A percentile compares a stretch with the other conserved stretches of the same genome.
Conservation (phyloP, 306 rosid species). For the Pyrus bretschneideri region DNA sequence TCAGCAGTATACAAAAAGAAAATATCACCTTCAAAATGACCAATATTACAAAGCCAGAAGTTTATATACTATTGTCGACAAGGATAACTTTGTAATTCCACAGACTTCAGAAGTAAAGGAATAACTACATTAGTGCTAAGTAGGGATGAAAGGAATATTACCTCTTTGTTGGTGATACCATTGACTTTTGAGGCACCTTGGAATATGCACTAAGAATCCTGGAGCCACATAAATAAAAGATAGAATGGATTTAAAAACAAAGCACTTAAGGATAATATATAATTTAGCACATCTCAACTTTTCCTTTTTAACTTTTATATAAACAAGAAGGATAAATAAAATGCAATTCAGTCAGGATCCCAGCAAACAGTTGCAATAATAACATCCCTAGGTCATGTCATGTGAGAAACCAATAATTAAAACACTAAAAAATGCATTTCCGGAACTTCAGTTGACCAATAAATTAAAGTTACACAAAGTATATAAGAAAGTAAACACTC, state of each 20-base stretch:
- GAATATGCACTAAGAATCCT: conserved; percentile 77
- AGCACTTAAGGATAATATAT: not conserved
- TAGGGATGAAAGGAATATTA: conserved; percentile 8
- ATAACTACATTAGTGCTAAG: not conserved
- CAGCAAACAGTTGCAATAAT: not conserved
- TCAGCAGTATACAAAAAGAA: not conserved
- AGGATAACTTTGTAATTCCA: not conserved
- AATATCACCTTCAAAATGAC: not conserved
- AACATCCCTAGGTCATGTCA: not conserved
- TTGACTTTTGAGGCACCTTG: conserved; percentile 57
- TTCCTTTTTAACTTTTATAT: not conserved
- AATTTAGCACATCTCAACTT: not conserved
- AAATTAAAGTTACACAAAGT: not conserved
- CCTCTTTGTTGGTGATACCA: conserved; percentile 51
- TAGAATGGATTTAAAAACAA: not conserved
- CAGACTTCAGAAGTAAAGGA: not conserved
- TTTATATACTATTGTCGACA: not conserved
- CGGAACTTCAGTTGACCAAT: not conserved
- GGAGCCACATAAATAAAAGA: not conserved
- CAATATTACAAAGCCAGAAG: not conserved
- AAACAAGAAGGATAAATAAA: not conserved
- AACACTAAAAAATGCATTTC: not conserved
- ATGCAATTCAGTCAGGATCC: not conserved
- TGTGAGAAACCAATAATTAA: not conserved
- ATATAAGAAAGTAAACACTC: not conserved